Evolutionary conservation across 2,329 filamentous ascomycete genomes (phyloP).

Genomic region (Penicillium frequentans): DNA sequence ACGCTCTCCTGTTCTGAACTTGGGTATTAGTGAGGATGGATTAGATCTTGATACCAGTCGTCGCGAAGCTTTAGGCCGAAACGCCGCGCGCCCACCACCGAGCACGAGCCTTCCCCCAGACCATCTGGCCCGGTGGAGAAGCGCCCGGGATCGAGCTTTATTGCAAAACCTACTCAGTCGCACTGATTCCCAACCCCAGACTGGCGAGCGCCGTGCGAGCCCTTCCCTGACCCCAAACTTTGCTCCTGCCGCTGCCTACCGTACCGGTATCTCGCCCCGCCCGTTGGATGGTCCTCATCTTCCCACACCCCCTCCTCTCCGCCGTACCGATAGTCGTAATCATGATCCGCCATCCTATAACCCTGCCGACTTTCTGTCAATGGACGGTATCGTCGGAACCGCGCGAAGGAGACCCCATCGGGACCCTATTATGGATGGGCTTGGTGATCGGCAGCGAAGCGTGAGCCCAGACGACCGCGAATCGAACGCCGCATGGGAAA

Average conservation of each 20-base stretch:
- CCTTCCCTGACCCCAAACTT: constrained; percentile 44
- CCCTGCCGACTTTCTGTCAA: constrained; percentile 7
- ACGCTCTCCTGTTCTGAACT: constrained; percentile 28
- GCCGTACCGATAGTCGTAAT: constrained; percentile 21
- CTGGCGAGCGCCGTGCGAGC: neutral
- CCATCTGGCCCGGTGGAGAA: constrained; percentile 2
- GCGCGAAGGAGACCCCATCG: constrained; percentile 20
- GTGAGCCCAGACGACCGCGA: constrained; percentile 62
- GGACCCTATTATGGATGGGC: constrained; percentile 59
- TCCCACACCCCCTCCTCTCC: constrained; percentile 27
- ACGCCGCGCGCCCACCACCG: constrained; percentile 2
- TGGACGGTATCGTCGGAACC: constrained; percentile 9
- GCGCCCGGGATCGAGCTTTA: constrained; percentile 33
- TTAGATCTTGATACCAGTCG: constrained; percentile 31
- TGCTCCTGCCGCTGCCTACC: constrained; percentile 42
- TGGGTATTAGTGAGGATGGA: constrained; percentile 28
- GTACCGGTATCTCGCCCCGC: constrained; percentile 24
- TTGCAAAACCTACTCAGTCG: constrained; percentile 28
- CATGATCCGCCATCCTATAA: constrained; percentile 22
- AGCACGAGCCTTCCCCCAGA: constrained; percentile 3
- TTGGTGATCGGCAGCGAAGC: constrained; percentile 82
- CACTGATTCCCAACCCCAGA: constrained; percentile 14
- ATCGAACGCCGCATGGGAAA: constrained; percentile 69
- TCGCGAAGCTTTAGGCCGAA: constrained; percentile 27
- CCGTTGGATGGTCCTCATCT: constrained; percentile 21